These are phyloP conservation scores for Fibroporia radiculosa DNA, from an alignment of 768 basidiomycete genomes.

Conservation along the genomic window DNA sequence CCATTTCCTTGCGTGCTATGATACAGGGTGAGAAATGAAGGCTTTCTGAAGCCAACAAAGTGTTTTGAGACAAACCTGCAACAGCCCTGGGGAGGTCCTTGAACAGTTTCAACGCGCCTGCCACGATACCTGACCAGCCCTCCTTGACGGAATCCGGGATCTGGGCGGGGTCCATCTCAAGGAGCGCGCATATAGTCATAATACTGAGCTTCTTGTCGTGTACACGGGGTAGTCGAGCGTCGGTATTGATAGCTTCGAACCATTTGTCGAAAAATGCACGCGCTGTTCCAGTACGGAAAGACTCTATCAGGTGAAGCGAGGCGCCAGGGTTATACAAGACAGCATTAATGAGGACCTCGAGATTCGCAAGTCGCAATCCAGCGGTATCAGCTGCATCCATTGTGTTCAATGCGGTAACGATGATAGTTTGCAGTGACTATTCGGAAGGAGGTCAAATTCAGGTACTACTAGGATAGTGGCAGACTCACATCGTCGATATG, in stretches of 20 bases:
- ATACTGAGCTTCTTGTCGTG: slow-evolving; percentile 87
- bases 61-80: slow-evolving; percentile 41
- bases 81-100: slow-evolving; percentile 72
- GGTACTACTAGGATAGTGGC: neutral
- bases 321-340: slow-evolving; percentile 80
- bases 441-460: slow-evolving; percentile 1
- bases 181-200: slow-evolving; percentile 63
- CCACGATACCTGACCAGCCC: slow-evolving; percentile 73
- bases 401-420: slow-evolving; percentile 51
- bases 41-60: neutral
- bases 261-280: slow-evolving; percentile 79
- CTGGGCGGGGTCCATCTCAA: slow-evolving; percentile 55
- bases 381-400: slow-evolving; percentile 57
- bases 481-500: slow-evolving; percentile 65
- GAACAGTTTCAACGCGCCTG: slow-evolving; percentile 64
- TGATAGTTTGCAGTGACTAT: slow-evolving; percentile 59
- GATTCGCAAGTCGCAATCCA: slow-evolving; percentile 64
- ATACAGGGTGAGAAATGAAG: too few species aligned
- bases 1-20: slow-evolving; percentile 53
- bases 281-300: slow-evolving; percentile 45
- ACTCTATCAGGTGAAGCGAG: slow-evolving; percentile 69
- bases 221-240: slow-evolving; percentile 64
- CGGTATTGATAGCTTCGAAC: slow-evolving; percentile 64
- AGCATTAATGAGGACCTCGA: slow-evolving; percentile 77
- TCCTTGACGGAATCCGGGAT: slow-evolving; percentile 56